phyloP scores from a whole-genome alignment of 2,329 filamentous ascomycete genomes.

The Colletotrichum liriopes region DNA sequence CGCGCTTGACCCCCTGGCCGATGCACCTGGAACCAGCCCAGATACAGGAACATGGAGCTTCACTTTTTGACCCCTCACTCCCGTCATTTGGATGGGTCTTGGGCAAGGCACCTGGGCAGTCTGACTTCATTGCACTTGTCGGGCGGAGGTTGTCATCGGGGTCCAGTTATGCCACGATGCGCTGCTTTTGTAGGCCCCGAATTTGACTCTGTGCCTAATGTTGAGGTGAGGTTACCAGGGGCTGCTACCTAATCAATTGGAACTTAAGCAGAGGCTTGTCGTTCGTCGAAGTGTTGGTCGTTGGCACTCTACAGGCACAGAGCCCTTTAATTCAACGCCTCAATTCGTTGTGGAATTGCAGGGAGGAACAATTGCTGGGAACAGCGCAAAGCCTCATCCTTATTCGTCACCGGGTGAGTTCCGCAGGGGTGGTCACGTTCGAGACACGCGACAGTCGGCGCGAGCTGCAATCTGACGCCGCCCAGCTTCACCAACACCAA shows the following conservation, averaged over 20 bases:
- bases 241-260: neutral
- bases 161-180: neutral
- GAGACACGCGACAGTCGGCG: conserved; percentile 18
- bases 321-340: neutral
- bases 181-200: neutral
- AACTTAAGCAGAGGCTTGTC: too few relatives aligned
- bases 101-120: neutral
- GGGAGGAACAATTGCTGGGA: neutral
- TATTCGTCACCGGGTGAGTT: neutral
- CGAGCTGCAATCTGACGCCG: conserved; percentile 2
- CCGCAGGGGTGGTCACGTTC: conserved; percentile 21
- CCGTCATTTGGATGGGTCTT: conserved; percentile 12
- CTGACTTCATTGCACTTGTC: neutral
- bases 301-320: neutral
- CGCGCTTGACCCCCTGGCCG: conserved; percentile 30
- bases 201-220: neutral
- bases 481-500: conserved; percentile 5
- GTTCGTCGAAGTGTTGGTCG: neutral
- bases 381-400: neutral
- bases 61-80: conserved; percentile 14
- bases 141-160: neutral
- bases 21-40: neutral
- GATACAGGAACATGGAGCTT: conserved; percentile 9
- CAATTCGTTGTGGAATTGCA: neutral
- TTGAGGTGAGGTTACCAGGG: neutral